Conservation (phyloP, 306 rosid genomes). For the Glycyrrhiza uralensis region DNA sequence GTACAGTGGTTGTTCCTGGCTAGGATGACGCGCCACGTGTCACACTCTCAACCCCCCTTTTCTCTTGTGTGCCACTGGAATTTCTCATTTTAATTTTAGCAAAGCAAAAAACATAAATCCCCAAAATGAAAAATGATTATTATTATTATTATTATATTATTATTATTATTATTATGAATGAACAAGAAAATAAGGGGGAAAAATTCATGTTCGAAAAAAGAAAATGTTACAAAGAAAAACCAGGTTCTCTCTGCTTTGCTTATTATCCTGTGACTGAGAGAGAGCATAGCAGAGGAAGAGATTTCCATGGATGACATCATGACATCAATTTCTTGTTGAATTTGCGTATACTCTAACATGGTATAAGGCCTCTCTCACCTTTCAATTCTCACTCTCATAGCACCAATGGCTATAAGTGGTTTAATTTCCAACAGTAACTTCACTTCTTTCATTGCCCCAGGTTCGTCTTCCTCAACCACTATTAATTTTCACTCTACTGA, state of each 20-base stretch:
- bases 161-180: too few relatives aligned
- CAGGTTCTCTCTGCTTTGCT: neutral
- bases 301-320: conserved; percentile 6
- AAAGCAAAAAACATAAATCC: neutral
- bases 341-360: too few relatives aligned
- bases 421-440: conserved; percentile 58
- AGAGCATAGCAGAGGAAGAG: neutral
- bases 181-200: neutral
- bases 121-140: neutral
- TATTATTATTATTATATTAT: too few relatives aligned
- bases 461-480: conserved; percentile 19
- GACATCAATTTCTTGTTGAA: neutral
- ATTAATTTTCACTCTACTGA: neutral
- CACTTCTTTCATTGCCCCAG: conserved; percentile 53
- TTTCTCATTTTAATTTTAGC: neutral
- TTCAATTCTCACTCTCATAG: too few relatives aligned
- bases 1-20: neutral
- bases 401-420: conserved; percentile 63
- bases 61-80: conserved; percentile 41
- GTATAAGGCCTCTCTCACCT: too few relatives aligned
- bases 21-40: conserved; percentile 54
- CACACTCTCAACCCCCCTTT: conserved; percentile 33
- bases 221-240: neutral
- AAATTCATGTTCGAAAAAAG: neutral
- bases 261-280: neutral